Conservation (phyloP, 2,329 filamentous ascomycete species). For the Diplocarpon rosae region DNA sequence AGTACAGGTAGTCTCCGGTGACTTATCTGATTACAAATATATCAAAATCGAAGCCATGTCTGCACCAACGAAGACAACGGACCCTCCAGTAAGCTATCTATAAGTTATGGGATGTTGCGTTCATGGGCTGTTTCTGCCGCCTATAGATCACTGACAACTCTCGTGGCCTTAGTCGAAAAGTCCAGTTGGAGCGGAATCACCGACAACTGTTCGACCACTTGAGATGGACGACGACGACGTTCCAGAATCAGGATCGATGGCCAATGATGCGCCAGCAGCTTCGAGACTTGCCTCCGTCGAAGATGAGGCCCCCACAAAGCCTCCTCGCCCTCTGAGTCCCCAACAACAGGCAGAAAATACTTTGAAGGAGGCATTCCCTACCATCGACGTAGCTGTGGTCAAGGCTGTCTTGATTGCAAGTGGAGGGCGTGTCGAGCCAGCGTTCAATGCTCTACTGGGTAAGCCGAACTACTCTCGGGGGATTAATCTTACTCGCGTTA, state of each 20-base stretch:
- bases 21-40: not conserved
- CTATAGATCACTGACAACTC: slow-evolving; percentile 6
- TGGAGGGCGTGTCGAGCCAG: slow-evolving; percentile 76
- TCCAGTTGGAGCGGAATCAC: slow-evolving; percentile 44
- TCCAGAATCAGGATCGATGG: slow-evolving; percentile 45
- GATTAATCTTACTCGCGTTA: not conserved
- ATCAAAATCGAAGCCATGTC: slow-evolving; percentile 30
- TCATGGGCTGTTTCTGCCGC: slow-evolving; percentile 13
- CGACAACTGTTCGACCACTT: slow-evolving; percentile 52
- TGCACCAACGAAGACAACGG: slow-evolving; percentile 30
- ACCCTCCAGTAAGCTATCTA: slow-evolving; percentile 30
- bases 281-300: slow-evolving; percentile 34
- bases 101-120: slow-evolving; percentile 15
- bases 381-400: slow-evolving; percentile 67
- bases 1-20: too few relatives aligned
- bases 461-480: slow-evolving; percentile 22
- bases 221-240: slow-evolving; percentile 62
- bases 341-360: slow-evolving; percentile 78
- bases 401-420: slow-evolving; percentile 84
- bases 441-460: slow-evolving; percentile 91
- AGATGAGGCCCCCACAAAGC: slow-evolving; percentile 59
- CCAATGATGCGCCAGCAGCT: slow-evolving; percentile 34
- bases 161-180: slow-evolving; percentile 17
- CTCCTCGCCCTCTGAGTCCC: slow-evolving; percentile 71
- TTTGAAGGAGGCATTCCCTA: slow-evolving; percentile 86